phyloP scores from a whole-genome alignment of 2,329 filamentous ascomycete genomes.

The Claviceps humidiphila region DNA sequence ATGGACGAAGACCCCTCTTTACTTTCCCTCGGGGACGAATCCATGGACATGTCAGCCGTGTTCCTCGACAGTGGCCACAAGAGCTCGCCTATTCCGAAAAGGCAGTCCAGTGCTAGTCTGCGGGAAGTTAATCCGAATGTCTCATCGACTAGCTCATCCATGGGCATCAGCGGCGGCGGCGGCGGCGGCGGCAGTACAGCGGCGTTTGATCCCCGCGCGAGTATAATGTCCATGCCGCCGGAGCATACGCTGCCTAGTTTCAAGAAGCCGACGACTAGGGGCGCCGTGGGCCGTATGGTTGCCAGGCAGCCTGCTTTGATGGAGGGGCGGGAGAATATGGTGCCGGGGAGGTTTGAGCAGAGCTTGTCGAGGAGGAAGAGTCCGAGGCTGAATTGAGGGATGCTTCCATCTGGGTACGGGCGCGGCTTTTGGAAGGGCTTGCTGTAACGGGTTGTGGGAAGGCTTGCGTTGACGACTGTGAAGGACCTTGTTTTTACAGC shows the following conservation, averaged over 20 bases:
- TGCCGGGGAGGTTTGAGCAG: conserved; percentile 30
- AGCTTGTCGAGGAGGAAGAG: conserved; percentile 40
- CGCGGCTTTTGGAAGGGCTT: too few species aligned
- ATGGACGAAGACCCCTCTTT: conserved; percentile 18
- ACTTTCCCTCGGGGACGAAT: neutral
- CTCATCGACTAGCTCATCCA: conserved; percentile 24
- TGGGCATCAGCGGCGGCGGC: conserved; percentile 3
- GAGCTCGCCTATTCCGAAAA: conserved; percentile 13
- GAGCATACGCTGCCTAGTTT: conserved; percentile 33
- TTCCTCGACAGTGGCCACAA: conserved; percentile 12
- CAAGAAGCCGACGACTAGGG: conserved; percentile 27
- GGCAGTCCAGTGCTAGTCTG: conserved; percentile 24
- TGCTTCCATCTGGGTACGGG: neutral
- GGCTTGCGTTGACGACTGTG: too few species aligned
- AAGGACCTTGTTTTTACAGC: too few species aligned
- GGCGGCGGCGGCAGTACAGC: conserved; percentile 11
- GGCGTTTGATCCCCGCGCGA: conserved; percentile 29
- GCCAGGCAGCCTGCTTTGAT: conserved; percentile 17
- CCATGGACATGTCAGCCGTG: conserved; percentile 24
- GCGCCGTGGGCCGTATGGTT: conserved; percentile 17
- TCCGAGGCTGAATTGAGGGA: conserved; percentile 29
- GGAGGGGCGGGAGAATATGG: conserved; percentile 40
- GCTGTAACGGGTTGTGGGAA: too few species aligned
- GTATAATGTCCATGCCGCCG: conserved; percentile 26
- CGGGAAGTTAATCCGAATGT: conserved; percentile 43